These are phyloP conservation scores for Xylaria sp. DNA, from an alignment of 2,329 filamentous ascomycete genomes.

Conservation along the genomic window DNA sequence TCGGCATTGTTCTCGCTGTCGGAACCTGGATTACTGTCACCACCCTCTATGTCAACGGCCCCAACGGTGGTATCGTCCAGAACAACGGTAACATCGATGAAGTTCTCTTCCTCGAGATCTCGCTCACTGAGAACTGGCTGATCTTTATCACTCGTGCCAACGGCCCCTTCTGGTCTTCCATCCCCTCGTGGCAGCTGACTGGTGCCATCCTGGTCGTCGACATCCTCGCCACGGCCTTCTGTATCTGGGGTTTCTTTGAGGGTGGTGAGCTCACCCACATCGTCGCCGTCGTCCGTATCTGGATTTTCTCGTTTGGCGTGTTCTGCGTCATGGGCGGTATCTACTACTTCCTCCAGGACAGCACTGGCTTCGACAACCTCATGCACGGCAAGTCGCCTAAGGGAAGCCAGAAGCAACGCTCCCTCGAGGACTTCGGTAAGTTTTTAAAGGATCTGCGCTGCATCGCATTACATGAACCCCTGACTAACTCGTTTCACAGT, in stretches of 20 bases:
- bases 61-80: slow-evolving; percentile 84
- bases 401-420: slow-evolving; percentile 81
- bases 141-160: slow-evolving; percentile 96
- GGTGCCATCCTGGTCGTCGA: slow-evolving; percentile 83
- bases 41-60: slow-evolving; percentile 71
- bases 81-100: slow-evolving; percentile 83
- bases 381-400: slow-evolving; percentile 90
- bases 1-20: slow-evolving; percentile 79
- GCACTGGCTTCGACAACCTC: slow-evolving; percentile 82
- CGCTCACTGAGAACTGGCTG: slow-evolving; percentile 91
- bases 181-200: slow-evolving; percentile 83
- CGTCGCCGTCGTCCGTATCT: slow-evolving; percentile 84
- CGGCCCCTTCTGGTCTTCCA: slow-evolving; percentile 88
- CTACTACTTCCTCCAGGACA: slow-evolving; percentile 84
- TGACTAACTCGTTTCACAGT: slow-evolving; percentile 65
- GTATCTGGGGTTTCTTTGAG: slow-evolving; percentile 83
- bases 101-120: slow-evolving; percentile 88
- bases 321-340: slow-evolving; percentile 79
- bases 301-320: slow-evolving; percentile 89
- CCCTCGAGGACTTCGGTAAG: slow-evolving; percentile 88
- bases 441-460: slow-evolving; percentile 33
- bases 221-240: slow-evolving; percentile 83
- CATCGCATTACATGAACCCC: background rate
- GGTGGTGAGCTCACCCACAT: slow-evolving; percentile 70
- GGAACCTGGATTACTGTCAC: slow-evolving; percentile 90